These are phyloP conservation scores for Vicia faba DNA, from an alignment of 306 rosid genomes.

Conservation along the genomic window DNA sequence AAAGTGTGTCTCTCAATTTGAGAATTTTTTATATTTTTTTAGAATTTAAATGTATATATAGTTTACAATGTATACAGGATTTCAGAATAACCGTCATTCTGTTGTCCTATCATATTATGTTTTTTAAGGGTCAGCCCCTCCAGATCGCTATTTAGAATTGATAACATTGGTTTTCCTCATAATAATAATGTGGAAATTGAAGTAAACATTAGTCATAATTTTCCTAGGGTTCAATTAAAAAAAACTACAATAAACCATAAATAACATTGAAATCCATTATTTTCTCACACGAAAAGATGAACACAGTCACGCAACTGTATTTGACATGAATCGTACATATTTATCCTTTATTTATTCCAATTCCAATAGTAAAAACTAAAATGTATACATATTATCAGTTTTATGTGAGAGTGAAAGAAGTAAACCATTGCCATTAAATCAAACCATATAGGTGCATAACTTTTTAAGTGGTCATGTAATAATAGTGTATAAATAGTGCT, in stretches of 20 bases:
- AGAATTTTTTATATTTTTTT: background rate
- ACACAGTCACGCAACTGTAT: background rate
- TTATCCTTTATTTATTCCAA: background rate
- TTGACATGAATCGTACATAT: background rate
- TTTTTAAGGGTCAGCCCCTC: background rate
- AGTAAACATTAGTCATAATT: background rate
- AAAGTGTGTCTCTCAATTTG: background rate
- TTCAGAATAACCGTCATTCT: background rate
- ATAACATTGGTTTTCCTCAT: conserved; percentile 5
- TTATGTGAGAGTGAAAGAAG: background rate
- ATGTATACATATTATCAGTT: background rate
- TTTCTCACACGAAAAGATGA: background rate
- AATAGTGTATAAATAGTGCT: background rate
- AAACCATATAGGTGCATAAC: background rate
- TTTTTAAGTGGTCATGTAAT: background rate
- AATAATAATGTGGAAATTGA: conserved; percentile 7
- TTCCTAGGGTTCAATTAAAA: background rate
- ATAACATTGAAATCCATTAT: background rate
- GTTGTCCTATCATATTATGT: background rate
- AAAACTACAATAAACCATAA: background rate
- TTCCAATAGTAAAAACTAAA: background rate
- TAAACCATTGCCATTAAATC: background rate
- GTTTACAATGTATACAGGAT: background rate
- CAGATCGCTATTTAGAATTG: background rate
- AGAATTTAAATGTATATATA: background rate